Evolutionary conservation across 805 yeast species (phyloP).

Genomic region (Metschnikowia kunwiensis): DNA sequence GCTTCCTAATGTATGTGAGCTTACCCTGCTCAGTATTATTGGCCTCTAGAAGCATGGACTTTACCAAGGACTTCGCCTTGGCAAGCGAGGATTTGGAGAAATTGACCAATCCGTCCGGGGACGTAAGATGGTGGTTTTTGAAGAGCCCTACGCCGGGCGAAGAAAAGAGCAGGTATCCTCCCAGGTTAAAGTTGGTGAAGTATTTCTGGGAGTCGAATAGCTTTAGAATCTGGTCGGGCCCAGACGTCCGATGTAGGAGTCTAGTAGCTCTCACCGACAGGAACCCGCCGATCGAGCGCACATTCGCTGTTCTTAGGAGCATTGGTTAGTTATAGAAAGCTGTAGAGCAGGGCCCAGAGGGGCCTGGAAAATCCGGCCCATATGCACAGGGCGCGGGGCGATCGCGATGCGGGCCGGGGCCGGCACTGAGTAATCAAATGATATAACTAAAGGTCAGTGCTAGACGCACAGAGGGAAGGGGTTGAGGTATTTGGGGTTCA

Average conservation of each 20-base stretch:
- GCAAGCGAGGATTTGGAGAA: constrained; percentile 65
- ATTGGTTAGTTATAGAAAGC: no score
- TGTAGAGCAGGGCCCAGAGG: no score
- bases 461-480: no score
- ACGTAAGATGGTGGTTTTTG: constrained; percentile 62
- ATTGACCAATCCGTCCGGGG: constrained; percentile 66
- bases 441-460: no score
- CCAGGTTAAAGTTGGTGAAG: constrained; percentile 51
- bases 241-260: constrained; percentile 10
- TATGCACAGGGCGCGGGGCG: no score
- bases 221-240: constrained; percentile 34
- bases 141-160: constrained; percentile 50
- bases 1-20: constrained; percentile 50
- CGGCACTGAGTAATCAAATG: no score
- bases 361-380: no score
- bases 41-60: constrained; percentile 45
- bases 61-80: constrained; percentile 61
- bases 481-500: no score
- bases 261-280: not conserved
- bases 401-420: no score
- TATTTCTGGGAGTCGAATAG: constrained; percentile 61
- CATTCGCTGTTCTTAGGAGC: constrained; percentile 3
- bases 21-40: constrained; percentile 41
- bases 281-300: not conserved
- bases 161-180: constrained; percentile 15